A percentile compares a stretch with the other conserved stretches of the same genome.
phyloP scores from a whole-genome alignment of 345 rosid species.

The Lepidium didymum region DNA sequence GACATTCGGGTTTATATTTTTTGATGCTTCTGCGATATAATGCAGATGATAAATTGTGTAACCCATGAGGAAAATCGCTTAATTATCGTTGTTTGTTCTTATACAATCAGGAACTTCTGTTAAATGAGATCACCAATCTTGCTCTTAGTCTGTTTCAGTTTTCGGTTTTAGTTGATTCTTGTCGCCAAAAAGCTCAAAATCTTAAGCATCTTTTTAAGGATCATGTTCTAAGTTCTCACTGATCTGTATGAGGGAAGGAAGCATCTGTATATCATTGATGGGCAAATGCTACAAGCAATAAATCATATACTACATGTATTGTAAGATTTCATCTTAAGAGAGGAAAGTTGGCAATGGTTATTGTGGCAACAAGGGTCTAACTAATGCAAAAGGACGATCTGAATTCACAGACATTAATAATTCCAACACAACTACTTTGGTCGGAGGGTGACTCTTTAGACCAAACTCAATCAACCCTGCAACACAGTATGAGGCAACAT shows the following conservation, averaged over 20 bases:
- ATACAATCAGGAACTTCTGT: background rate
- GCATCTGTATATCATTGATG: background rate
- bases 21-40: constrained; percentile 20
- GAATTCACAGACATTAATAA: constrained; percentile 57
- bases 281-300: background rate
- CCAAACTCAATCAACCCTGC: constrained; percentile 66
- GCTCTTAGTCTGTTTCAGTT: background rate
- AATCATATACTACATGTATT: constrained; percentile 7
- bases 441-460: constrained; percentile 39
- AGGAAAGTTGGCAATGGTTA: background rate
- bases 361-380: constrained; percentile 39
- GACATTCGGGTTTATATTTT: constrained; percentile 26
- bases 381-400: constrained; percentile 53
- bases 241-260: background rate
- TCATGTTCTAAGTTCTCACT: background rate
- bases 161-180: background rate
- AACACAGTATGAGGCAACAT: background rate
- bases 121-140: background rate
- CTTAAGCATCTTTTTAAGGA: background rate
- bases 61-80: constrained; percentile 14
- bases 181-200: background rate
- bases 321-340: background rate
- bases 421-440: constrained; percentile 52
- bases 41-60: constrained; percentile 28
- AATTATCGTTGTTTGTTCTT: constrained; percentile 4